Base-by-base conservation (phyloP, 768 basidiomycete genomes). In the Antrodiella citrinella region DNA sequence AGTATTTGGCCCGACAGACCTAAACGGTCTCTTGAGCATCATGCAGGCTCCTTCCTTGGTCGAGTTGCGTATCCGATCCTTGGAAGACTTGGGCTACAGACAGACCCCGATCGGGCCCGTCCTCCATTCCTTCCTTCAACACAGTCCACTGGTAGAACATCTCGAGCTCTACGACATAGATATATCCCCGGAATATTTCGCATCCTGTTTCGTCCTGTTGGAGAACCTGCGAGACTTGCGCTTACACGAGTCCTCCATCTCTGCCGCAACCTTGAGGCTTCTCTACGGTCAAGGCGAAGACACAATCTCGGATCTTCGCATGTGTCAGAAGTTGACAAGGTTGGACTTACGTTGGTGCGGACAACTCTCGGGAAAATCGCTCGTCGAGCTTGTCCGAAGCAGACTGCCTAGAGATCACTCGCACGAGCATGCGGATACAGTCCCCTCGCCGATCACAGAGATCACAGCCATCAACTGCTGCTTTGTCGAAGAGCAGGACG, bases 291-390 rank as follows among this genome's bases (percentile, higher is more conserved):
- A 49, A 4, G 72, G 70, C 11, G 20, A 4, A 21, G 23, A 42
- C 35, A 26, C 54, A 53, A n/a, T 15, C 15, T 35, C 30, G 30
- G 30, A 7, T 7, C 15, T 35, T 7, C 7, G 30, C 7, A 56
- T 71, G 12, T 82, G 78, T 51, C 80, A 74, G 21, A 62, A 58
- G 48, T 72, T 82, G 40, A 59, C 61, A 40, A 65, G 65, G 44
- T 59, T 84, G 46, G 78, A 82, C 59, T 61, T 83, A 45, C 72
- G 78, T 22, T 82, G 78, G 80, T 83, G 81, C 56, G 70, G 73
- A 10, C 72, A 78, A 49, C 59, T 84, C 4, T 71, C 69, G 23
- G 79, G 80, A 18, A 62, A 58, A 1, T 73, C 74, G 19, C 63
- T 83, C 35, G 79, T 77, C 35, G 64, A 72, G 25, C 62, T 82